phyloP scores from a whole-genome alignment of 2,329 filamentous ascomycete species.

The Alternaria sp. region DNA sequence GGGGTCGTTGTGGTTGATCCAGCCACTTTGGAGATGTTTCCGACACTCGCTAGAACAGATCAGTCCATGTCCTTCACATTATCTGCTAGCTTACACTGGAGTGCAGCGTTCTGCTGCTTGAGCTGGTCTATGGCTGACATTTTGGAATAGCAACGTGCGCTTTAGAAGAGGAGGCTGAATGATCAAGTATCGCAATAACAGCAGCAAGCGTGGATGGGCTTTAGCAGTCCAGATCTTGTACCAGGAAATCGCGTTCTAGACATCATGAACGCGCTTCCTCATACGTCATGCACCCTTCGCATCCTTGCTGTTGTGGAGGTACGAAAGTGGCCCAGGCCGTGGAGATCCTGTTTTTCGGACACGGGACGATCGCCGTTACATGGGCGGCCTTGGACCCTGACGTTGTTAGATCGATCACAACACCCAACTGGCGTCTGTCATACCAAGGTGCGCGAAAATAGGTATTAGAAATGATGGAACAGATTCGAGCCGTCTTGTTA shows the following conservation, averaged over 20 bases:
- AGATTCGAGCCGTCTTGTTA: neutral
- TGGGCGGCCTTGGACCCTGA: slow-evolving; percentile 18
- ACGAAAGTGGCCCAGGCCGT: slow-evolving; percentile 17
- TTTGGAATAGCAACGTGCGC: slow-evolving; percentile 7
- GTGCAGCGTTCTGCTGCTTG: slow-evolving; percentile 53
- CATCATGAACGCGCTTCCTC: slow-evolving; percentile 20
- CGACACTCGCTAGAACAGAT: slow-evolving; percentile 37
- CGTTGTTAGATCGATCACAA: neutral
- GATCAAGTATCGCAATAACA: neutral
- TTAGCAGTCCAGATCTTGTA: neutral
- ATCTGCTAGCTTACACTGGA: slow-evolving; percentile 48
- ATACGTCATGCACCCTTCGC: slow-evolving; percentile 27
- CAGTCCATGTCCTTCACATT: neutral
- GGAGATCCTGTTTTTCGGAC: slow-evolving; percentile 31
- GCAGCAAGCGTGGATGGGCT: neutral
- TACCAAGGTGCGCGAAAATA: neutral
- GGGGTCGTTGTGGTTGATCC: slow-evolving; percentile 33
- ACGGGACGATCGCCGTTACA: slow-evolving; percentile 27
- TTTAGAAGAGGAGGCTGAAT: neutral
- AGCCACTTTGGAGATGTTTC: slow-evolving; percentile 40
- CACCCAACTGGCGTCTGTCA: neutral
- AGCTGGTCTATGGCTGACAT: slow-evolving; percentile 50
- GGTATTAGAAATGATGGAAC: neutral
- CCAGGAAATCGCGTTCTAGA: slow-evolving; percentile 15
- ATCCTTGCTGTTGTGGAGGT: slow-evolving; percentile 25